phyloP scores from a whole-genome alignment of 148 eudicot genomes.

The Tetragonia tetragonoides region DNA sequence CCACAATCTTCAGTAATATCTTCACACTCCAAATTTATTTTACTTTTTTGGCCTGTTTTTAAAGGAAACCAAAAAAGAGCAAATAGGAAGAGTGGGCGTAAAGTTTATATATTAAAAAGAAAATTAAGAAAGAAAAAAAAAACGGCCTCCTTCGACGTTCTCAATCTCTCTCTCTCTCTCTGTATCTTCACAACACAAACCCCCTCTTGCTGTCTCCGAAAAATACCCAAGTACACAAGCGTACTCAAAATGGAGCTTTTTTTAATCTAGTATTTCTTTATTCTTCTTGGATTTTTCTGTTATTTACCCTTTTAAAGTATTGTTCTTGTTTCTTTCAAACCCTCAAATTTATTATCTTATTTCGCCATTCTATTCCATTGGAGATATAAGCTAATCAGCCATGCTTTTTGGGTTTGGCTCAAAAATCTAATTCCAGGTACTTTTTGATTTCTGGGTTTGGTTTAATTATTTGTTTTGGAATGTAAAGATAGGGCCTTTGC shows the following conservation, averaged over 20 bases:
- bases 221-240: background rate
- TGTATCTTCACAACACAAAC: background rate
- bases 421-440: slow-evolving; percentile 30
- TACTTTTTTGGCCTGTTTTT: background rate
- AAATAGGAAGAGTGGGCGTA: slow-evolving; percentile 15
- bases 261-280: background rate
- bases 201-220: background rate
- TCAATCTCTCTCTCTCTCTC: slow-evolving; percentile 10
- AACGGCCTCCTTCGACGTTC: slow-evolving; percentile 20
- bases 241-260: background rate
- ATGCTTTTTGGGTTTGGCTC: slow-evolving; percentile 4
- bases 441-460: slow-evolving; percentile 12
- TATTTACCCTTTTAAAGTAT: background rate
- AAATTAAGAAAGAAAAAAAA: slow-evolving; percentile 6
- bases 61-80: slow-evolving; percentile 6
- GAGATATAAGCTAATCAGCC: slow-evolving; percentile 16
- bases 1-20: background rate
- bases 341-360: slow-evolving; percentile 23
- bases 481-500: slow-evolving; percentile 32
- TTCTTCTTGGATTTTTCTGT: background rate
- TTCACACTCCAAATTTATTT: background rate
- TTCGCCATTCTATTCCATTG: slow-evolving; percentile 29
- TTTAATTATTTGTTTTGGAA: slow-evolving; percentile 11
- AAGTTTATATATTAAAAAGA: slow-evolving; percentile 13
- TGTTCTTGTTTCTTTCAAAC: background rate